A percentile compares a stretch with the other conserved stretches of the same genome.
Conservation (phyloP, 2,329 filamentous ascomycete species). For the Hypoxylon rubiginosum region DNA sequence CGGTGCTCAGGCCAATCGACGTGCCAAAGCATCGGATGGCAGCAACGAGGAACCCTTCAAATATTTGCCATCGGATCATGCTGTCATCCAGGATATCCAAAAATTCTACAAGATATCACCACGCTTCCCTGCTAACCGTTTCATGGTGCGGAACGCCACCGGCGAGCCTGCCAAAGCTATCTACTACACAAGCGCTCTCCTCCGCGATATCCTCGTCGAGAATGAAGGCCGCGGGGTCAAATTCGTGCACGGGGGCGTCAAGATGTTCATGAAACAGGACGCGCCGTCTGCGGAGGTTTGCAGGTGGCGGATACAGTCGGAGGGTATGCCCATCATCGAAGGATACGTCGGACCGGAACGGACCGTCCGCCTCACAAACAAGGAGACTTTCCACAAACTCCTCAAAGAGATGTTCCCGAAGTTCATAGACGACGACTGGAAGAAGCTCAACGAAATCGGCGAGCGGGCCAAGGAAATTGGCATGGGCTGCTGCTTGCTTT, state of each 20-base stretch:
- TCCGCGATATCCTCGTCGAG: slow-evolving; percentile 84
- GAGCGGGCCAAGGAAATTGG: slow-evolving; percentile 74
- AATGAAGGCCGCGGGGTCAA: slow-evolving; percentile 95
- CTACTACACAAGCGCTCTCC: slow-evolving; percentile 91
- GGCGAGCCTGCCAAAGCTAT: slow-evolving; percentile 93
- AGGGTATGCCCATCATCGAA: slow-evolving; percentile 91
- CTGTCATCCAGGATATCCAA: slow-evolving; percentile 82
- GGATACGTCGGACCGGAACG: slow-evolving; percentile 87
- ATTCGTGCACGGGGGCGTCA: slow-evolving; percentile 96
- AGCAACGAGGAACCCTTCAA: slow-evolving; percentile 94
- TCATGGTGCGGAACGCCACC: slow-evolving; percentile 94
- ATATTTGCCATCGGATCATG: slow-evolving; percentile 80
- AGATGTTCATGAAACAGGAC: slow-evolving; percentile 99
- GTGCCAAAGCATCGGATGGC: slow-evolving; percentile 60
- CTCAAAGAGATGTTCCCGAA: slow-evolving; percentile 98
- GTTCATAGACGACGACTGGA: slow-evolving; percentile 80
- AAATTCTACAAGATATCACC: slow-evolving; percentile 87
- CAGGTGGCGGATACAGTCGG: slow-evolving; percentile 94
- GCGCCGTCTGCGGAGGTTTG: slow-evolving; percentile 88
- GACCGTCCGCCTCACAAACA: slow-evolving; percentile 79
- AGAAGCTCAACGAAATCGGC: slow-evolving; percentile 86
- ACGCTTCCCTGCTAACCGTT: slow-evolving; percentile 89
- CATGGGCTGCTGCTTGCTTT: slow-evolving; percentile 93
- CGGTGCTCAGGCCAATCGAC: slow-evolving; percentile 53
- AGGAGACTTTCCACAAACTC: slow-evolving; percentile 83